These are phyloP conservation scores for Blastomyces percursus DNA, from an alignment of 2,329 filamentous ascomycete genomes.

Conservation along the genomic window DNA sequence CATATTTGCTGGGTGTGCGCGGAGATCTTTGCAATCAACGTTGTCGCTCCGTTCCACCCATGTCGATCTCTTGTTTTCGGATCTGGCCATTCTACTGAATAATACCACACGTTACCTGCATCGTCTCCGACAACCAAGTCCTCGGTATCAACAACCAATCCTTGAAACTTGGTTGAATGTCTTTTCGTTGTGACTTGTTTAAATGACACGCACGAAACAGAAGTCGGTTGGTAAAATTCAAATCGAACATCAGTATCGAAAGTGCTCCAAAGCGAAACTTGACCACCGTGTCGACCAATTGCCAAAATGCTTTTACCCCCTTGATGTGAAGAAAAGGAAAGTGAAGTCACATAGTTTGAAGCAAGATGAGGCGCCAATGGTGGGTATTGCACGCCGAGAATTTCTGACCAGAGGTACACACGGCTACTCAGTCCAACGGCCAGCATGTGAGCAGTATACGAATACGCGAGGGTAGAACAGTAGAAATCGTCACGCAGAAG, in stretches of 20 bases:
- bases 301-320: conserved; percentile 74
- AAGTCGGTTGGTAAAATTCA: conserved; percentile 57
- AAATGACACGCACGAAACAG: conserved; percentile 73
- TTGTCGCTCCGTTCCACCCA: conserved; percentile 68
- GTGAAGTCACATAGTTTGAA: conserved; percentile 58
- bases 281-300: conserved; percentile 67
- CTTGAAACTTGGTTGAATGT: conserved; percentile 38
- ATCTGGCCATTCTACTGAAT: conserved; percentile 71
- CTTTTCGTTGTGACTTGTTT: conserved; percentile 51
- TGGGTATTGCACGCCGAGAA: conserved; percentile 51
- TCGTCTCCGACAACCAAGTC: conserved; percentile 83
- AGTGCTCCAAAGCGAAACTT: conserved; percentile 66
- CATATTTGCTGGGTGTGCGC: conserved; percentile 86
- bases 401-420: conserved; percentile 84
- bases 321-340: conserved; percentile 76
- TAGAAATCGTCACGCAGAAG: conserved; percentile 91
- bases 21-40: conserved; percentile 61
- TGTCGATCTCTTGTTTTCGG: conserved; percentile 49
- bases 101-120: conserved; percentile 71
- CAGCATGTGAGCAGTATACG: conserved; percentile 58
- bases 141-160: conserved; percentile 54
- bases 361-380: conserved; percentile 42
- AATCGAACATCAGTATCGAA: conserved; percentile 57
- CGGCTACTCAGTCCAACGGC: conserved; percentile 71
- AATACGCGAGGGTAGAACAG: conserved; percentile 83